phyloP scores from a whole-genome alignment of 495 filamentous ascomycete species.

The Hypoxylon crocopeplum region DNA sequence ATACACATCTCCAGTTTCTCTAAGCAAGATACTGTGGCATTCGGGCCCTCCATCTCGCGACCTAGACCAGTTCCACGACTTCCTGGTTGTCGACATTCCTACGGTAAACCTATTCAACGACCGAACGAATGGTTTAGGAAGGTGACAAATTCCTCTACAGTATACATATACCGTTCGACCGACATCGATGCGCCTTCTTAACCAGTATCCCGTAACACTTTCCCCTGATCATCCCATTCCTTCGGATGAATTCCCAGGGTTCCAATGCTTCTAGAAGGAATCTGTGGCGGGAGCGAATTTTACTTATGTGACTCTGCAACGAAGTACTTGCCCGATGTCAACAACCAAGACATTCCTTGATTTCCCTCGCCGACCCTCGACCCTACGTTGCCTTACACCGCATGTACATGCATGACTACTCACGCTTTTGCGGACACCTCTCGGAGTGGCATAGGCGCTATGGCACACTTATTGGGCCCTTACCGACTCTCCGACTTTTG shows the following conservation, averaged over 20 bases:
- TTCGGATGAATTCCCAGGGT: slow-evolving; percentile 26
- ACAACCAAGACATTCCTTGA: slow-evolving; percentile 15
- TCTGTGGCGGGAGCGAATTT: not conserved
- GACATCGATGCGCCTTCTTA: slow-evolving; percentile 14
- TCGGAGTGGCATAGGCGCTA: slow-evolving; percentile 5
- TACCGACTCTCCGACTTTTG: slow-evolving; percentile 28
- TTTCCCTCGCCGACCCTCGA: not conserved
- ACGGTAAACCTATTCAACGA: slow-evolving; percentile 34
- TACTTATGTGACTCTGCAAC: too few species aligned
- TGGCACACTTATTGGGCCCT: slow-evolving; percentile 16
- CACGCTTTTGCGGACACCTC: slow-evolving; percentile 29
- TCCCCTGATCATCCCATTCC: slow-evolving; percentile 36
- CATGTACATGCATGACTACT: slow-evolving; percentile 35
- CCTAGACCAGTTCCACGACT: slow-evolving; percentile 16
- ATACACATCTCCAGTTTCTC: not conserved
- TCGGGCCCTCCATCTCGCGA: slow-evolving; percentile 20
- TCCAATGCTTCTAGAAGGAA: slow-evolving; percentile 38
- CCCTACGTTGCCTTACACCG: slow-evolving; percentile 30
- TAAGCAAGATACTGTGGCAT: slow-evolving; percentile 35
- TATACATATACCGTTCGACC: slow-evolving; percentile 25
- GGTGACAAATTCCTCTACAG: slow-evolving; percentile 14
- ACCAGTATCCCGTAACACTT: slow-evolving; percentile 22
- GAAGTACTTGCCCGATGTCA: not conserved
- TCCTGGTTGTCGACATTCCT: not conserved
- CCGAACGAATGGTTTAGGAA: slow-evolving; percentile 35